Evolutionary conservation across 2,329 filamentous ascomycete species (phyloP).

Genomic region (Exophiala sideris): DNA sequence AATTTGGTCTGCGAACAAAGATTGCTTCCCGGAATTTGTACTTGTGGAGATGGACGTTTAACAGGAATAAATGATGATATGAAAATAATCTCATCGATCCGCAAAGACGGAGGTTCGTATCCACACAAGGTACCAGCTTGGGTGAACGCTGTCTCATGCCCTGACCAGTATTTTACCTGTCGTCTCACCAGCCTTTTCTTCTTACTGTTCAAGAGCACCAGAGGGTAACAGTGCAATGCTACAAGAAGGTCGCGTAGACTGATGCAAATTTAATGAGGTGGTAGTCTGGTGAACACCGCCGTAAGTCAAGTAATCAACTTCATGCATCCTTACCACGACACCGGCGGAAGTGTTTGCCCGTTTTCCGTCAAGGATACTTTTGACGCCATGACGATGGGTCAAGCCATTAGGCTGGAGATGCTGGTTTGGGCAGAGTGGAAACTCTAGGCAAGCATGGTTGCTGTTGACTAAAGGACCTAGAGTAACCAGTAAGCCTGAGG

Average conservation of each 20-base stretch:
- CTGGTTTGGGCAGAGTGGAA: conserved; percentile 17
- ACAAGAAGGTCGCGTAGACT: background rate
- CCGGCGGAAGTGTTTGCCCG: background rate
- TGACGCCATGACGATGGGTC: background rate
- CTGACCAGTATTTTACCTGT: too few relatives aligned
- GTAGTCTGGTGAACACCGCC: background rate
- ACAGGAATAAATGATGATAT: too few relatives aligned
- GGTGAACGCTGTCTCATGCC: too few relatives aligned
- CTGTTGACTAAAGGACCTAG: background rate
- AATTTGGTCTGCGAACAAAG: background rate
- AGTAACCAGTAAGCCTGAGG: background rate
- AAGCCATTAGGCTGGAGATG: conserved; percentile 23
- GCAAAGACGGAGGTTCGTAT: too few relatives aligned
- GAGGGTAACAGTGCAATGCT: background rate
- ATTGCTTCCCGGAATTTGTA: background rate
- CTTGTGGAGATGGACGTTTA: too few relatives aligned
- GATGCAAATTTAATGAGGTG: background rate
- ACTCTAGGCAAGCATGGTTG: conserved; percentile 1
- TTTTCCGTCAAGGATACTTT: background rate
- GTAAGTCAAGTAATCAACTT: background rate
- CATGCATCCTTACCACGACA: background rate
- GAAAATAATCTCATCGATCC: too few relatives aligned
- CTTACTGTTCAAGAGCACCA: background rate
- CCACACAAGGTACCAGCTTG: too few relatives aligned
- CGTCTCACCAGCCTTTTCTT: too few relatives aligned